phyloP scores from a whole-genome alignment of 768 basidiomycete genomes.

The Pulveroboletus sp. region DNA sequence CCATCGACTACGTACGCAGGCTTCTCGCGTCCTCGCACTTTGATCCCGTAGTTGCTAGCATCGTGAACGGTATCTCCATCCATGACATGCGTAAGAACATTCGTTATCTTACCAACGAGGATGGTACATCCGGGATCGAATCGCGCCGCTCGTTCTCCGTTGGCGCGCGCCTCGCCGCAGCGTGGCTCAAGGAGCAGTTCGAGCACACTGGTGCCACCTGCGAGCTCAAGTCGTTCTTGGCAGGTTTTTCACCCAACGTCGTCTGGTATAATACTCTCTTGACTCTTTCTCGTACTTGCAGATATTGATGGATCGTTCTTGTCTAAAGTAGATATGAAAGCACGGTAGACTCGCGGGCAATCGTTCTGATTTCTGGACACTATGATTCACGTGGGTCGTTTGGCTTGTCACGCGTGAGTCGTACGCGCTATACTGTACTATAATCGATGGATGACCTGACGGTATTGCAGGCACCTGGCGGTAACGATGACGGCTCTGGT shows the following conservation, averaged over 20 bases:
- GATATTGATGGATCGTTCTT: background rate
- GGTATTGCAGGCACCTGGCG: conserved; percentile 39
- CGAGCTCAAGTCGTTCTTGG: conserved; percentile 57
- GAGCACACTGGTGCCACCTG: conserved; percentile 76
- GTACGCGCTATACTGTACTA: background rate
- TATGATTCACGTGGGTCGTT: conserved; percentile 92
- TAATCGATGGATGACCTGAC: background rate
- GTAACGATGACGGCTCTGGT: conserved; percentile 61
- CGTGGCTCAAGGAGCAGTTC: conserved; percentile 56
- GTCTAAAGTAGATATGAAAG: conserved; percentile 48
- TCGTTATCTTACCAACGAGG: conserved; percentile 82
- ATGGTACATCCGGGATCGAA: conserved; percentile 61
- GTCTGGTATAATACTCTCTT: conserved; percentile 52
- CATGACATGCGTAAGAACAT: conserved; percentile 65
- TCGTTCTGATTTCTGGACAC: conserved; percentile 76
- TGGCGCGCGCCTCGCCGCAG: conserved; percentile 40
- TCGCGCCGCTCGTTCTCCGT: conserved; percentile 80
- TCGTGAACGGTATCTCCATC: conserved; percentile 66
- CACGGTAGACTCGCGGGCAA: conserved; percentile 43
- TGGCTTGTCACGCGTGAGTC: conserved; percentile 53
- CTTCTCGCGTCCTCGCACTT: conserved; percentile 61
- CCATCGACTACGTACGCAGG: conserved; percentile 49
- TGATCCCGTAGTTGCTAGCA: conserved; percentile 59
- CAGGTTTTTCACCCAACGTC: conserved; percentile 81
- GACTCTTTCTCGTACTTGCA: background rate